Evolutionary conservation across 306 rosid species (phyloP).

Genomic region (Medicago ruthenica): DNA sequence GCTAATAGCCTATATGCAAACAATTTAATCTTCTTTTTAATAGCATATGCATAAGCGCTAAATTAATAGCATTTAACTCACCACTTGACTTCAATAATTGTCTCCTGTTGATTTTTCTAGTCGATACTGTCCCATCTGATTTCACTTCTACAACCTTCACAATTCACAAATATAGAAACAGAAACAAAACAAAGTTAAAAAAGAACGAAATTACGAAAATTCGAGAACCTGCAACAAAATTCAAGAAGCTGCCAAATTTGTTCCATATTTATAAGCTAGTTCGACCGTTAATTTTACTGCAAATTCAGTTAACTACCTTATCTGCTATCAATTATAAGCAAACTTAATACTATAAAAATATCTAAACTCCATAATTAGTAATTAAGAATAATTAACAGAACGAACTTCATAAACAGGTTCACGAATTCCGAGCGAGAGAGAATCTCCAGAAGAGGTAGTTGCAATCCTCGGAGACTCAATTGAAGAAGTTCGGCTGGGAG

Average conservation of each 20-base stretch:
- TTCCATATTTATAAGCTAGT: background rate
- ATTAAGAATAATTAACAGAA: background rate
- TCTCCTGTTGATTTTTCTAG: slow-evolving; percentile 89
- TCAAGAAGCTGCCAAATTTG: slow-evolving; percentile 24
- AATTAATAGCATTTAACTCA: slow-evolving; percentile 44
- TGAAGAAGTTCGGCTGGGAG: slow-evolving; percentile 35
- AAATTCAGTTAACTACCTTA: too few relatives aligned
- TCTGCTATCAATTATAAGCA: too few relatives aligned
- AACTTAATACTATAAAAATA: background rate
- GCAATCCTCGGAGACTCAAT: slow-evolving; percentile 48
- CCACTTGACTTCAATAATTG: slow-evolving; percentile 92
- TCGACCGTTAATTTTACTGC: too few relatives aligned
- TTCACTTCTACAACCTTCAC: slow-evolving; percentile 88
- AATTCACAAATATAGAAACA: background rate
- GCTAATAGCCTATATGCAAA: too few relatives aligned
- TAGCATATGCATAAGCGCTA: too few relatives aligned
- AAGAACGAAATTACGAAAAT: slow-evolving; percentile 8
- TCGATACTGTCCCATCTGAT: slow-evolving; percentile 66
- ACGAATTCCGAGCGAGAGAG: slow-evolving; percentile 82
- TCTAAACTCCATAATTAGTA: background rate
- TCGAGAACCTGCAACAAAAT: background rate
- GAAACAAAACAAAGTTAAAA: slow-evolving; percentile 18
- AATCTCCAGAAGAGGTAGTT: slow-evolving; percentile 62
- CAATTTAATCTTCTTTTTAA: too few relatives aligned
- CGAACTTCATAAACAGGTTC: slow-evolving; percentile 91